Evolutionary conservation across 2,329 filamentous ascomycete species (phyloP).

Genomic region (Penicillium digitatum): DNA sequence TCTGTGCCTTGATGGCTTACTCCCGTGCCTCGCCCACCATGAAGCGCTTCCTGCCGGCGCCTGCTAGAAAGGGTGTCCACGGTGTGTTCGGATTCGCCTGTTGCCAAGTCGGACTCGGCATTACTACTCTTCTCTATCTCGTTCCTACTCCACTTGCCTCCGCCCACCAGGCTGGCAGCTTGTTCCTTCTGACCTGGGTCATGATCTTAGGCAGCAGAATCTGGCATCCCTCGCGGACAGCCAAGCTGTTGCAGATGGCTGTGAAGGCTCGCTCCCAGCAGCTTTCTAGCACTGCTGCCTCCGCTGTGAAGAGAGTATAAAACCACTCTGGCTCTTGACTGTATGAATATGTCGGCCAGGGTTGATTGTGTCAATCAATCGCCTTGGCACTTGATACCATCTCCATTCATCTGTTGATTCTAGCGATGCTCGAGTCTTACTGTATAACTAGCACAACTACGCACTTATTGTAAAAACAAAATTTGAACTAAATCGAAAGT

Average conservation of each 20-base stretch:
- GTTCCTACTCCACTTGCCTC: conserved; percentile 85
- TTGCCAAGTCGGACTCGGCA: conserved; percentile 80
- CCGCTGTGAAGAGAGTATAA: conserved; percentile 21
- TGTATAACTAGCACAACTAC: conserved; percentile 21
- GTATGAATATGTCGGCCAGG: conserved; percentile 18
- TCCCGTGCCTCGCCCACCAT: conserved; percentile 64
- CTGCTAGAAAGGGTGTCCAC: conserved; percentile 64
- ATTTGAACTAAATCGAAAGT: background rate
- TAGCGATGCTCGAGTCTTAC: background rate
- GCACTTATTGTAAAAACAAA: conserved; percentile 1
- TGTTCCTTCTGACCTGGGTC: conserved; percentile 78
- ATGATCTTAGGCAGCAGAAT: conserved; percentile 74
- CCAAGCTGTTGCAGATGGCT: conserved; percentile 54
- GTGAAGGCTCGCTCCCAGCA: conserved; percentile 34
- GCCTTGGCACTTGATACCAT: conserved; percentile 21
- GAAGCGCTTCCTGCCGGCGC: conserved; percentile 53
- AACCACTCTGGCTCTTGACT: background rate
- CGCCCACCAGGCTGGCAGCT: conserved; percentile 83
- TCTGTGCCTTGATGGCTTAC: conserved; percentile 78
- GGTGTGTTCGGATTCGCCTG: conserved; percentile 80
- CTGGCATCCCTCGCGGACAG: conserved; percentile 65
- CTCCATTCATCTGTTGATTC: conserved; percentile 22
- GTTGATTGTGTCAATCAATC: background rate
- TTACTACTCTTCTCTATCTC: conserved; percentile 87
- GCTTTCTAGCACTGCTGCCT: conserved; percentile 22